Base-by-base conservation (phyloP, 345 rosid species). In the Cochlearia excelsa region DNA sequence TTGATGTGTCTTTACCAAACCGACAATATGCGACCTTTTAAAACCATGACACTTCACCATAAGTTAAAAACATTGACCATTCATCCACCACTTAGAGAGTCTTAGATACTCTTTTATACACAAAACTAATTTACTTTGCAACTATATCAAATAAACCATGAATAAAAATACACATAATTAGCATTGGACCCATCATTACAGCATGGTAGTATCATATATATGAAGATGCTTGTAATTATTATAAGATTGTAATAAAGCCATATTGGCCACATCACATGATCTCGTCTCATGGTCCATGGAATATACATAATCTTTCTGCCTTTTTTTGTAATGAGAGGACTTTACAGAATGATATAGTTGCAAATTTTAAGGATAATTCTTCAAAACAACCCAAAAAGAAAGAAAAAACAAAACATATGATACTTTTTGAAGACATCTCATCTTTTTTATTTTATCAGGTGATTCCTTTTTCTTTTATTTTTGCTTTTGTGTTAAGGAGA, bases 301-400 rank as follows among this genome's bases (percentile, higher is more conserved):
- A 62, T 50, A 51, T 62, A 23, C 57, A 26, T 48, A 49, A 48
- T 49, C 58, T 56, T 69, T 62, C 47, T 55, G 63, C 63, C 46
- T 62, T 39, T 16, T 16, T n/a, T 37, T 26, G 43, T 57, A 56
- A 63, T 33, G 37, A 48, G 39, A 55, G 57, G 34, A 63, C 74
- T 70, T 63, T 63, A 70, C 69, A 63, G 69, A 50, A 70, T 70
- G 4, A 26, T 63, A 55, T 46, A 50, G 69, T 63, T 63, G 64
- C 69, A 43, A 70, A 26, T 70, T 51, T 57, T 63, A 39, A 50
- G 54, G 23, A 16, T 16, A 16, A 16, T 16, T 16, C 23, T 16
- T 16, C 0, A 16, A 16, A 16, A 16, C 23, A 16, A 16, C 23
- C 69, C 59, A 49, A 63, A 63, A 50, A 39, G 54, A 9, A 16